These are phyloP conservation scores for Cyclotella baltica DNA, from an alignment of 108 stramenopile species.

Conservation along the genomic window DNA sequence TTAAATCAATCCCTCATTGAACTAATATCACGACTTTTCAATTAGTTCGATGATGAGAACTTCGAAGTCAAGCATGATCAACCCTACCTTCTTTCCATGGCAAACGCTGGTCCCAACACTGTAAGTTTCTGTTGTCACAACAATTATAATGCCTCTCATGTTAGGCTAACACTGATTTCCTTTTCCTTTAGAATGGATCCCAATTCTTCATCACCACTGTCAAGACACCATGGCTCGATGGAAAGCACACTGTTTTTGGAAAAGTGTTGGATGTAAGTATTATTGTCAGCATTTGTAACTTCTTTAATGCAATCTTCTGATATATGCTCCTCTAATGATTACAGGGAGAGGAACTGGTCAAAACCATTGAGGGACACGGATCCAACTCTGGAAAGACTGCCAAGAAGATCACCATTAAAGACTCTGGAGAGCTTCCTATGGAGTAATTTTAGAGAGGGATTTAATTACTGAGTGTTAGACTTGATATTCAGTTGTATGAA, in stretches of 20 bases:
- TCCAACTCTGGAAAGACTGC: conserved; percentile 75
- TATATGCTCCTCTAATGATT: background rate
- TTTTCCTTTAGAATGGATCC: conserved; percentile 73
- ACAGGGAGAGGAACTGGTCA: conserved; percentile 90
- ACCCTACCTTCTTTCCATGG: conserved; percentile 93
- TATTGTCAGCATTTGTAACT: background rate
- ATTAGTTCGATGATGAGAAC: conserved; percentile 96
- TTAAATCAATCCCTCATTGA: background rate
- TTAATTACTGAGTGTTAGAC: too few species aligned
- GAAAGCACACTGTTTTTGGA: conserved; percentile 97
- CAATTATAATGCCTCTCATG: too few species aligned
- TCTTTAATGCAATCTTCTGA: background rate
- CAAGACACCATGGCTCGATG: conserved; percentile 97
- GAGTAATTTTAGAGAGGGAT: too few species aligned
- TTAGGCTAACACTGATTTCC: too few species aligned
- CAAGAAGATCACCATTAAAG: conserved; percentile 82
- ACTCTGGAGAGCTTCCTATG: conserved; percentile 89
- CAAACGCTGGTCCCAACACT: conserved; percentile 93
- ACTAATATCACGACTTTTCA: background rate
- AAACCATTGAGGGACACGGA: conserved; percentile 83
- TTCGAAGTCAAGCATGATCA: conserved; percentile 86
- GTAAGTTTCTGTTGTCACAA: background rate
- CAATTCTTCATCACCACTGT: conserved; percentile 99
- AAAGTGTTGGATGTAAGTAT: conserved; percentile 82
- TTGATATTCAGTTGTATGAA: too few species aligned